Evolutionary conservation across 2,329 filamentous ascomycete genomes (phyloP).

Genomic region (Verticillium longisporum): DNA sequence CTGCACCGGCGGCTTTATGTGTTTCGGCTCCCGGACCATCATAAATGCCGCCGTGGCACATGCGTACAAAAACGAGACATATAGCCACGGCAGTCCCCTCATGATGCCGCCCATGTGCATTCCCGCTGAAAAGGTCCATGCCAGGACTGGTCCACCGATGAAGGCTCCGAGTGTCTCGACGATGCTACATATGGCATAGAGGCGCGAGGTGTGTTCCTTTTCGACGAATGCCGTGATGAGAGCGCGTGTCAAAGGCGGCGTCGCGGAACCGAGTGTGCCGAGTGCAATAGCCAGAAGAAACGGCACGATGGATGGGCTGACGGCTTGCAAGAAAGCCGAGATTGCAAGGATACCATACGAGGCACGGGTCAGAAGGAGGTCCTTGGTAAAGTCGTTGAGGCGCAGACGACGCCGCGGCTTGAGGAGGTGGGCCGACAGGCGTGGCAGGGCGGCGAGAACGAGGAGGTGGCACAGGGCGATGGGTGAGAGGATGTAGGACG

Average conservation of each 20-base stretch:
- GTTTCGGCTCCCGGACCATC: conserved; percentile 25
- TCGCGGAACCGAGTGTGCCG: conserved; percentile 28
- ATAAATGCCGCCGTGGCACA: conserved; percentile 19
- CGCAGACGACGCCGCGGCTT: conserved; percentile 18
- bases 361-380: conserved; percentile 24
- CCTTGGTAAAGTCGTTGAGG: conserved; percentile 27
- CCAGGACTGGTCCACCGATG: conserved; percentile 30
- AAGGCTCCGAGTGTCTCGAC: conserved; percentile 30
- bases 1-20: conserved; percentile 4
- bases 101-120: conserved; percentile 25
- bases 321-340: conserved; percentile 24
- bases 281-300: conserved; percentile 31
- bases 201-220: conserved; percentile 27
- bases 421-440: conserved; percentile 22
- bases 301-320: conserved; percentile 22
- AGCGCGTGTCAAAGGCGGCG: conserved; percentile 29
- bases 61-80: conserved; percentile 23
- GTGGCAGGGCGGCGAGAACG: conserved; percentile 28
- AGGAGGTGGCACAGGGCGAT: conserved; percentile 30
- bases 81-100: conserved; percentile 33
- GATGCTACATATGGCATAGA: conserved; percentile 34
- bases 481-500: conserved; percentile 32
- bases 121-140: conserved; percentile 28
- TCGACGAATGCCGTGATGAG: conserved; percentile 31
- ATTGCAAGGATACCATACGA: conserved; percentile 25